phyloP scores from a whole-genome alignment of 2,329 filamentous ascomycete genomes.

The Phialophora verrucosa region DNA sequence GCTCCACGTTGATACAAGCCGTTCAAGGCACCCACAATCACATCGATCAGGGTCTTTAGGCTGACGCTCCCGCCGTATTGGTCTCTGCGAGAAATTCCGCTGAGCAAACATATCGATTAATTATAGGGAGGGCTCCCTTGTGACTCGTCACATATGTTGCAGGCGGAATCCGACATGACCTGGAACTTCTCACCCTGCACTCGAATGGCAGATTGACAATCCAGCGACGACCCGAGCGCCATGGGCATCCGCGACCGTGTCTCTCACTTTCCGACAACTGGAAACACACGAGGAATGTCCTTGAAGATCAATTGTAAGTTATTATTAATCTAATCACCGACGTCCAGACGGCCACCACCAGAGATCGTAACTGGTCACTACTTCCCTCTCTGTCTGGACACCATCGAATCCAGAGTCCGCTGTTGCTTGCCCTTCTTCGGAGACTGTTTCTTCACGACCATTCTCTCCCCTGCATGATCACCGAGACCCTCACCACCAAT shows the following conservation, averaged over 20 bases:
- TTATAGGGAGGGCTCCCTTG: too few relatives aligned
- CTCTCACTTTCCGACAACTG: not conserved
- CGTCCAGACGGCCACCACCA: not conserved
- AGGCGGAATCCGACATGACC: not conserved
- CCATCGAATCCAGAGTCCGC: conserved; percentile 27
- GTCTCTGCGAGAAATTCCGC: too few relatives aligned
- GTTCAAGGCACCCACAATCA: too few relatives aligned
- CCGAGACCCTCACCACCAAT: conserved; percentile 20
- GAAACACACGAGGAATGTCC: not conserved
- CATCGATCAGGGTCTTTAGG: too few relatives aligned
- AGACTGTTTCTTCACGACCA: conserved; percentile 17
- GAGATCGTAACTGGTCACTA: not conserved
- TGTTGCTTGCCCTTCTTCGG: conserved; percentile 24
- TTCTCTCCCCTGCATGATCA: conserved; percentile 2
- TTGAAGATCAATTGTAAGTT: not conserved
- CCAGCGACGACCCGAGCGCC: not conserved
- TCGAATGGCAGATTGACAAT: not conserved
- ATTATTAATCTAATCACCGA: not conserved
- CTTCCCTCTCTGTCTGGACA: conserved; percentile 20
- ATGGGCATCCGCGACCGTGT: not conserved
- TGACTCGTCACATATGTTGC: not conserved
- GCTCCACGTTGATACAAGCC: too few relatives aligned
- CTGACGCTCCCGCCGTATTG: too few relatives aligned
- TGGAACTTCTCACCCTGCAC: not conserved
- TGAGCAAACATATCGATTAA: too few relatives aligned